Percentiles rank a stretch among this genome's conserved stretches.
Conservation (phyloP, 176 grass and related monocot genomes). For the Aegilops speltoides region DNA sequence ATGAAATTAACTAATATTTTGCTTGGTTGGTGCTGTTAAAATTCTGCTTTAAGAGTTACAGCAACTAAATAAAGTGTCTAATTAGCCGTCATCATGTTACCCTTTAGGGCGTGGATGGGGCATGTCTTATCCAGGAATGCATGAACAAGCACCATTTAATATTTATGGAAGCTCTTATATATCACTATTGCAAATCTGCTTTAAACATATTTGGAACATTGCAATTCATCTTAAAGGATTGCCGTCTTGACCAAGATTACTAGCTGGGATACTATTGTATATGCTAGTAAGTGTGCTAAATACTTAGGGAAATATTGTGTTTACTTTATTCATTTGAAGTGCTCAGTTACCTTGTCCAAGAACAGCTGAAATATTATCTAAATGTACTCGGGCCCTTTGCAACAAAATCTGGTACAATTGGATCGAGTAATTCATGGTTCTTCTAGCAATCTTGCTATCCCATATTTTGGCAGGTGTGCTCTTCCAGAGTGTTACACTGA, state of each 20-base stretch:
- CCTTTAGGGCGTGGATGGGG: neutral
- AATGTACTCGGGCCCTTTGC: neutral
- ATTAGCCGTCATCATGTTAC: neutral
- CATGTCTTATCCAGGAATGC: neutral
- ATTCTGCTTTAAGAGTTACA: neutral
- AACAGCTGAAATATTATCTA: neutral
- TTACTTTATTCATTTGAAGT: neutral
- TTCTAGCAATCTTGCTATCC: neutral
- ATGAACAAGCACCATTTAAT: neutral
- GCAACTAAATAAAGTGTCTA: neutral
- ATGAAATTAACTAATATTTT: neutral
- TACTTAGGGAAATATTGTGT: neutral
- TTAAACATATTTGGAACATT: neutral
- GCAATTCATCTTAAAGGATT: constrained; percentile 9
- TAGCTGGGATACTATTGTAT: neutral
- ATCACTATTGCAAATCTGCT: neutral
- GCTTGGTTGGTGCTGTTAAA: neutral
- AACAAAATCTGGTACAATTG: neutral
- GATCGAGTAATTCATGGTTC: neutral
- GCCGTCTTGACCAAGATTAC: neutral
- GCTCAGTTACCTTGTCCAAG: neutral
- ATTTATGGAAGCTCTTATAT: neutral
- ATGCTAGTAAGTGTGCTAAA: neutral
- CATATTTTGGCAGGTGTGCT: neutral
- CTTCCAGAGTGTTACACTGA: neutral